phyloP scores from a whole-genome alignment of 306 rosid species.

The Castanospermum australe region DNA sequence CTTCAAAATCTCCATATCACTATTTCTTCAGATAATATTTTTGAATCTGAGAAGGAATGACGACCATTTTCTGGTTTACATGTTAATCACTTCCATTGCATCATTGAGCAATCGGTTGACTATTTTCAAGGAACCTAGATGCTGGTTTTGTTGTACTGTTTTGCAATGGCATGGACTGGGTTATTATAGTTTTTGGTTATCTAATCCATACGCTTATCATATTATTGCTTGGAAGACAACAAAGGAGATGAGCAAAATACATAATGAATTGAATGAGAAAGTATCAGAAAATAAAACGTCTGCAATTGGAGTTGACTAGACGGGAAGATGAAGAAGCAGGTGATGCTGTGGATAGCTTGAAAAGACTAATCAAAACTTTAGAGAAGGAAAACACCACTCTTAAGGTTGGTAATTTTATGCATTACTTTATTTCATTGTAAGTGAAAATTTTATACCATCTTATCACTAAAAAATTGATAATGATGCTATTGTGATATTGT shows the following conservation, averaged over 20 bases:
- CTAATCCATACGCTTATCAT: conserved; percentile 32
- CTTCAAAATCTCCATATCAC: not conserved
- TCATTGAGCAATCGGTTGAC: conserved; percentile 8
- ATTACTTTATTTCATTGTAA: conserved; percentile 8
- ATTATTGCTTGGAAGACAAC: conserved; percentile 51
- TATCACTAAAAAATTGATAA: not conserved
- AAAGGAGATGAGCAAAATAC: conserved; percentile 52
- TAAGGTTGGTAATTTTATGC: conserved; percentile 55
- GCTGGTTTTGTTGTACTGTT: conserved; percentile 3
- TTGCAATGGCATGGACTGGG: not conserved
- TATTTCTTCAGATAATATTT: not conserved
- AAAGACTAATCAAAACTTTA: conserved; percentile 55
- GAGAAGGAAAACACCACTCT: conserved; percentile 74
- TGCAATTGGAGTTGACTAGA: conserved; percentile 69
- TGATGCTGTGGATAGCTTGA: conserved; percentile 47
- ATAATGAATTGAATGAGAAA: conserved; percentile 62
- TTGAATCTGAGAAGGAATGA: not conserved
- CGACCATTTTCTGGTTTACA: not conserved
- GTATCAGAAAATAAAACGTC: conserved; percentile 50
- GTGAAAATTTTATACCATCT: not conserved
- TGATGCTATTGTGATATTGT: not conserved
- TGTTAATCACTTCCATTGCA: not conserved
- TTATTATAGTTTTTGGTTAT: conserved; percentile 25
- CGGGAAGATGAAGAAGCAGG: conserved; percentile 40
- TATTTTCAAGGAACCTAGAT: not conserved